Evolutionary conservation across 1,139 yeast genomes (phyloP), one percentile per base, ranked within the genome.

Genomic region (Candida tropicalis): DNA sequence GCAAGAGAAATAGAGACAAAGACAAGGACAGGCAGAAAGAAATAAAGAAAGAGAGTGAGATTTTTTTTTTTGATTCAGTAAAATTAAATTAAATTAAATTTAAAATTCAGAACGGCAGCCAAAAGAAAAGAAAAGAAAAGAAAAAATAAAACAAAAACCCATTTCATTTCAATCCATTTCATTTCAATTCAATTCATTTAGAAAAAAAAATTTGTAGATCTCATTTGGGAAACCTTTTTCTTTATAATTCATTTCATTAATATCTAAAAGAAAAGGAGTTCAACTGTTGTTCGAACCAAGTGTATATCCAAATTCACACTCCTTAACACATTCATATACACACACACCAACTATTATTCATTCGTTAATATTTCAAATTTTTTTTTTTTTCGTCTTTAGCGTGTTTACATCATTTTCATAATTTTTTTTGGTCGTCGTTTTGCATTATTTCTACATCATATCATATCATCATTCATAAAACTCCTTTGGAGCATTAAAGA

Each of bases 261-360:
- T 29, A 29, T 10, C 11, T 7, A 29, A 11, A 13, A 29, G 8
- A 13, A n/a, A n/a, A n/a, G n/a, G n/a, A n/a, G n/a, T n/a, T n/a
- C n/a, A n/a, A n/a, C n/a, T n/a, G n/a, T 22, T 22, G 4, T 18
- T 32, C 18, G 18, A 32, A 32, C 25, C 35, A 32, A n/a, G 15
- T 20, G 25, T 20, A 12, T n/a, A 27, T 18, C 22, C 24, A 25
- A 37, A 16, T 15, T 17, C 9, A n/a, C n/a, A n/a, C n/a, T n/a
- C n/a, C n/a, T n/a, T n/a, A n/a, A n/a, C n/a, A n/a, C n/a, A n/a
- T n/a, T n/a, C n/a, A n/a, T n/a, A n/a, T n/a, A n/a, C n/a, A n/a
- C n/a, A n/a, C n/a, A n/a, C 13, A 29, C 33, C 43, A 44, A 44
- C 43, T 40, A 38, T 13, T 27, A 40, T 44, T 44, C 44, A 38